A percentile compares a stretch with the other conserved stretches of the same genome.
These are phyloP conservation scores for Sphagnum magellanicum DNA, from an alignment of 228 moss, liverwort and hornwort genomes.

Conservation along the genomic window DNA sequence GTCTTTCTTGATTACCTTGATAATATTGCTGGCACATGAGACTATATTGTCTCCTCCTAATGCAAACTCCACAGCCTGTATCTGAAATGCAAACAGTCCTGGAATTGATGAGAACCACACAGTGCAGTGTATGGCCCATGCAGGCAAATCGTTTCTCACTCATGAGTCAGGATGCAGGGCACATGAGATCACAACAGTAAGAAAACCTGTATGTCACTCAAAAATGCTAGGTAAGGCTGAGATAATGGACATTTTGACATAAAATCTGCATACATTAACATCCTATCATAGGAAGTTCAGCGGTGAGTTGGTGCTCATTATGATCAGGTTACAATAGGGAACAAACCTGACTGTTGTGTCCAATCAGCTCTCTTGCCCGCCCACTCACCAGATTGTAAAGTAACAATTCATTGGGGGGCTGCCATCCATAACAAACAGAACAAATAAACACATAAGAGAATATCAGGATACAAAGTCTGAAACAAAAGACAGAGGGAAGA, in stretches of 20 bases:
- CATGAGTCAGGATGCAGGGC: too few species aligned
- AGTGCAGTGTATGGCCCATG: not conserved
- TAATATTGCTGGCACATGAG: constrained; percentile 73
- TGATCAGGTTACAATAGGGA: not conserved
- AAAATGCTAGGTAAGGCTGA: too few species aligned
- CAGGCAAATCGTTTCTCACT: too few species aligned
- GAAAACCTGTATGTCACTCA: too few species aligned
- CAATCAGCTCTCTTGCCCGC: constrained; percentile 70
- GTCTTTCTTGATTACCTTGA: constrained; percentile 45
- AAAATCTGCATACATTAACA: too few species aligned
- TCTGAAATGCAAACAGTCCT: constrained; percentile 21
- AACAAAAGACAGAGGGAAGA: not conserved
- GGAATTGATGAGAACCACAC: not conserved
- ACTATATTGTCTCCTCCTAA: constrained; percentile 68
- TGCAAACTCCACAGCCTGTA: constrained; percentile 92
- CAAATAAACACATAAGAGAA: not conserved
- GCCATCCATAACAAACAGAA: constrained; percentile 1
- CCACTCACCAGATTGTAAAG: constrained; percentile 80
- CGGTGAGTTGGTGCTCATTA: too few species aligned
- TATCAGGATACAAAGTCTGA: not conserved
- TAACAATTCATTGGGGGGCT: constrained; percentile 90
- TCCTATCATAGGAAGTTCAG: too few species aligned
- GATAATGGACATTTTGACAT: too few species aligned
- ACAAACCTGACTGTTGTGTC: constrained; percentile 77
- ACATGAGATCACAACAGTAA: too few species aligned